Percentiles rank a stretch among this genome's conserved stretches.
Evolutionary conservation across 2,329 filamentous ascomycete species (phyloP).

Genomic region (Aspergillus arachidicola): DNA sequence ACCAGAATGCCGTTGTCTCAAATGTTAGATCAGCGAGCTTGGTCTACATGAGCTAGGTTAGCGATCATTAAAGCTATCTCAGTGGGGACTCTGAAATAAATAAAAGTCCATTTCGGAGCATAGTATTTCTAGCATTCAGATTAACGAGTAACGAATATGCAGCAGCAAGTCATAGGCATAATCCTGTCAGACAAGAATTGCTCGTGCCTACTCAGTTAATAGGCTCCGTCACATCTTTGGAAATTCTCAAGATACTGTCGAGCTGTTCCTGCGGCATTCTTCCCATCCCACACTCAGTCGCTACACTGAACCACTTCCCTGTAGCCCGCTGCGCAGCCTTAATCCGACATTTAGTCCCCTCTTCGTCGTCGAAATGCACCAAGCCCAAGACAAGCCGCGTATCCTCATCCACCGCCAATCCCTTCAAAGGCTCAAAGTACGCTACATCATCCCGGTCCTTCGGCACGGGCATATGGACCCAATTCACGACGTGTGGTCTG

Average conservation of each 20-base stretch:
- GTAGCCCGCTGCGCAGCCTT: neutral
- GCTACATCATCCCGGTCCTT: neutral
- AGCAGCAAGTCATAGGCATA: neutral
- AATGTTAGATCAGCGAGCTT: too few species aligned
- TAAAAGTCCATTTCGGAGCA: neutral
- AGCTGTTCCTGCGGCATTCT: neutral
- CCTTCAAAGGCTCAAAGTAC: neutral
- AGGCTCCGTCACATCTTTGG: neutral
- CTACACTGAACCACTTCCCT: neutral
- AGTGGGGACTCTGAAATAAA: too few species aligned
- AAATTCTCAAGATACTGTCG: neutral
- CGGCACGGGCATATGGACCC: neutral
- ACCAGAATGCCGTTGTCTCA: too few species aligned
- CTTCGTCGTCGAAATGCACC: neutral
- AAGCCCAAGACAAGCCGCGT: neutral
- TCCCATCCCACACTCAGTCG: neutral
- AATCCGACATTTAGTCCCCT: neutral
- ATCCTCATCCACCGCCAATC: neutral
- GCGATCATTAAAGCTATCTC: too few species aligned
- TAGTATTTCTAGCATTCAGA: neutral
- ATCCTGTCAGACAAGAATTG: neutral
- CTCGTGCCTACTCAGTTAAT: neutral
- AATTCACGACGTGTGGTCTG: neutral
- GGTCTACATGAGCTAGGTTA: too few species aligned
- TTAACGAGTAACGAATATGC: neutral